phyloP scores from a whole-genome alignment of 495 filamentous ascomycete genomes.

The Xylaria venustula region DNA sequence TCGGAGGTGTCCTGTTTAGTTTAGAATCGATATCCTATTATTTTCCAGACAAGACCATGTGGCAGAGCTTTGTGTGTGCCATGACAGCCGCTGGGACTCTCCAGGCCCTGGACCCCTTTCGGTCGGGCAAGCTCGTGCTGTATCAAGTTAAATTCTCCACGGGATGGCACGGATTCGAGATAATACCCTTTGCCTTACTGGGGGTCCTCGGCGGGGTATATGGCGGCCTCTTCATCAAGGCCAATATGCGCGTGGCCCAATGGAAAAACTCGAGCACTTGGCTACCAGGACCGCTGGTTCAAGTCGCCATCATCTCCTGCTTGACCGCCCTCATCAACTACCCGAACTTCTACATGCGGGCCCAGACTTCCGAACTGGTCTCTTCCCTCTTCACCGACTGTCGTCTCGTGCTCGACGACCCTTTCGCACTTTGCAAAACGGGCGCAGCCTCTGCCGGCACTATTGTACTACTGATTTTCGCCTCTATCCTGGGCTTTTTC shows the following conservation, averaged over 20 bases:
- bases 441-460: slow-evolving; percentile 68
- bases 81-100: slow-evolving; percentile 95
- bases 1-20: slow-evolving; percentile 90
- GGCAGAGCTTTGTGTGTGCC: slow-evolving; percentile 98
- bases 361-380: slow-evolving; percentile 88
- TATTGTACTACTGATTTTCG: slow-evolving; percentile 75
- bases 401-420: slow-evolving; percentile 70
- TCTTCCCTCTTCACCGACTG: slow-evolving; percentile 92
- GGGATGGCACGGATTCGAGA: slow-evolving; percentile 93
- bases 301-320: slow-evolving; percentile 72
- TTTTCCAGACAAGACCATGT: slow-evolving; percentile 99
- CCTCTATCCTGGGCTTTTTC: slow-evolving; percentile 77
- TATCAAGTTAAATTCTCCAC: slow-evolving; percentile 95
- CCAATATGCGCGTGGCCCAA: slow-evolving; percentile 83
- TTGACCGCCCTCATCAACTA: slow-evolving; percentile 89
- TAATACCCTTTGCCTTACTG: slow-evolving; percentile 82
- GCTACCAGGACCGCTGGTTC: slow-evolving; percentile 65
- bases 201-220: slow-evolving; percentile 91
- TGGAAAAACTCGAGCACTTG: slow-evolving; percentile 70
- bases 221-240: slow-evolving; percentile 89
- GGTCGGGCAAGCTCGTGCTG: slow-evolving; percentile 92
- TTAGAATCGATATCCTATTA: slow-evolving; percentile 98
- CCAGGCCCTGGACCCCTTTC: slow-evolving; percentile 90
- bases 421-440: slow-evolving; percentile 81
- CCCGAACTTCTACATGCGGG: slow-evolving; percentile 91